Evolutionary conservation across 371 early-diverging fungal genomes (phyloP), one percentile per base, ranked within the genome.

Genomic region (Mortierella sp.): DNA sequence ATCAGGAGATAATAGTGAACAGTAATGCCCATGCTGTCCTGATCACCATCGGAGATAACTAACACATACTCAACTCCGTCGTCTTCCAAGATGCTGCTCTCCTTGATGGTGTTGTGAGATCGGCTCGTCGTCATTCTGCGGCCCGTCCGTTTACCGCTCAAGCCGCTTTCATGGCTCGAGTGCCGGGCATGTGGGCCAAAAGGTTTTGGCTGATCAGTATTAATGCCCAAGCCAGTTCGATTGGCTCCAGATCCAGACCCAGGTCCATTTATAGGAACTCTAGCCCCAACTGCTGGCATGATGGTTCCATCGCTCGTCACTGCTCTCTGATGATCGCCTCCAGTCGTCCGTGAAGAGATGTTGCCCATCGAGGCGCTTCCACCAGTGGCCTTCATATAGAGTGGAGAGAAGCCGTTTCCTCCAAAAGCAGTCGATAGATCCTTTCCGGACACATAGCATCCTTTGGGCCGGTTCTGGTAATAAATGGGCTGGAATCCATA

Each of bases 401-500:
- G 3, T 37, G 37, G 37, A 37, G 37, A 37, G 37, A 37, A 37
- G 9, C 37, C 37, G 9, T 9, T 37, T 3, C 37, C 37, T 37
- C 37, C 37, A 37, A 37, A 72, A 21, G 70, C 64, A 9, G 57
- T 43, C 44, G 72, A 55, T 21, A 75, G 70, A 59, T 70, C 63
- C n/a, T 63, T 70, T 57, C 79, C 68, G 47, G 73, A 73, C 26
- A 81, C 66, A 62, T 80, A 83, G 60, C 84, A 83, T 9, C 80
- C 75, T 11, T 74, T 66, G 25, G 82, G 82, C 57, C 72, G 68
- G 30, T 67, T 71, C n/a, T 80, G 73, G 28, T 69, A 68, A 14
- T 64, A 67, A 25, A 80, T 80, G 7, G 69, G 21, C 25, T 72
- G 68, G 64, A 92, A 89, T 0, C 91, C 91, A 62, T 93, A 88